Evolutionary conservation across 106 monocot species (phyloP).

Genomic region (Platanthera zijinensis): DNA sequence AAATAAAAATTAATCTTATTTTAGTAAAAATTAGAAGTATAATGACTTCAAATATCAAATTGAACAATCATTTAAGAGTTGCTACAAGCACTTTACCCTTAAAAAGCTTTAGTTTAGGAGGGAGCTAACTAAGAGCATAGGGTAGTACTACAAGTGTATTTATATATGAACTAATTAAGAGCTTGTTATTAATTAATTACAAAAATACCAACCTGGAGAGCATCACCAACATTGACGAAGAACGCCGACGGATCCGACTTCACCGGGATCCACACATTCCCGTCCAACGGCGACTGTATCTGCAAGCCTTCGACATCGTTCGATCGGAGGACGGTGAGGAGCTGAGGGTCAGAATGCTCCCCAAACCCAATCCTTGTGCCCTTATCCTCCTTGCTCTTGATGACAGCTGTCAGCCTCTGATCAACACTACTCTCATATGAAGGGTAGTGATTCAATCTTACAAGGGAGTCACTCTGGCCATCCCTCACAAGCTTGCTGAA

Average conservation of each 20-base stretch:
- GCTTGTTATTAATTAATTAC: neutral
- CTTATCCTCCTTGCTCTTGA: slow-evolving; percentile 11
- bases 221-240: slow-evolving; percentile 64
- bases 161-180: too few species aligned
- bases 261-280: slow-evolving; percentile 48
- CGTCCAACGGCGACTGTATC: slow-evolving; percentile 13
- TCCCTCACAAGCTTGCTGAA: slow-evolving; percentile 43
- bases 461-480: slow-evolving; percentile 68
- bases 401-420: neutral
- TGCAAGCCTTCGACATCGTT: slow-evolving; percentile 69
- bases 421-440: slow-evolving; percentile 6
- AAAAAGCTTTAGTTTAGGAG: too few species aligned
- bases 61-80: too few species aligned
- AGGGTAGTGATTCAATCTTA: slow-evolving; percentile 89
- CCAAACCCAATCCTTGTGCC: slow-evolving; percentile 52
- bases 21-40: too few species aligned
- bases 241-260: slow-evolving; percentile 57
- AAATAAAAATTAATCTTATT: too few species aligned
- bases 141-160: too few species aligned
- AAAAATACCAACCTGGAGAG: slow-evolving; percentile 37
- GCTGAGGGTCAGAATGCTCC: slow-evolving; percentile 84
- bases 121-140: too few species aligned
- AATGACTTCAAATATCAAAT: too few species aligned
- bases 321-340: slow-evolving; percentile 56
- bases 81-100: too few species aligned